A percentile compares a stretch with the other conserved stretches of the same genome.
Conservation (phyloP, 306 rosid genomes). For the Canavalia ensiformis region DNA sequence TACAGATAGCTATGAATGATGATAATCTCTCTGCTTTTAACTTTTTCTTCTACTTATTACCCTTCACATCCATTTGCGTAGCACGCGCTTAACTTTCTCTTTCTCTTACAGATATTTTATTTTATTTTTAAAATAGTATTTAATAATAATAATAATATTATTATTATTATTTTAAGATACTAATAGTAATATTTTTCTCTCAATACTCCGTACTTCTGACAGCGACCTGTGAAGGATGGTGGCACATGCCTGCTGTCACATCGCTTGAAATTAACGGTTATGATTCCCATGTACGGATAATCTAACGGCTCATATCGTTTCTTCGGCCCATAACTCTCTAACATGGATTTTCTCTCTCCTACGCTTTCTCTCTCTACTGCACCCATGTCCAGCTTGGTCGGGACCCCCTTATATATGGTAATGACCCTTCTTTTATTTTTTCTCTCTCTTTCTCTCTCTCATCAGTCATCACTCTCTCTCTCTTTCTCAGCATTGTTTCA, state of each 20-base stretch:
- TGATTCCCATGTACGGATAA: conserved; percentile 59
- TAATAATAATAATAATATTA: neutral
- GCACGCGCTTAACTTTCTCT: conserved; percentile 48
- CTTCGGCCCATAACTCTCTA: conserved; percentile 51
- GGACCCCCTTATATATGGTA: conserved; percentile 74
- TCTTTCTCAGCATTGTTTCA: conserved; percentile 45
- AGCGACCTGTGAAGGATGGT: conserved; percentile 91
- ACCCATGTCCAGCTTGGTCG: conserved; percentile 75
- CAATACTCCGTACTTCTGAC: conserved; percentile 82
- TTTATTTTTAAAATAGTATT: neutral
- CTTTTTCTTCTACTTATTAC: conserved; percentile 46
- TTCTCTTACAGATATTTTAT: conserved; percentile 34
- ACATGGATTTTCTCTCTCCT: conserved; percentile 50
- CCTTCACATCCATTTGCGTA: conserved; percentile 42
- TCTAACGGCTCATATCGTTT: conserved; percentile 54
- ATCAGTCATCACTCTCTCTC: neutral
- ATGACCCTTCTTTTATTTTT: conserved; percentile 46
- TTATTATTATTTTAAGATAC: conserved; percentile 34
- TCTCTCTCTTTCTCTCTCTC: conserved; percentile 49
- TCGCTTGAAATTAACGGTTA: conserved; percentile 53
- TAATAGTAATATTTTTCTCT: conserved; percentile 35
- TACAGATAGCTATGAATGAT: neutral
- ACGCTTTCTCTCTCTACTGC: conserved; percentile 61
- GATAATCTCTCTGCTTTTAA: conserved; percentile 35
- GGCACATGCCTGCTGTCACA: conserved; percentile 95